A percentile compares a stretch with the other conserved stretches of the same genome.
Evolutionary conservation across 2,329 filamentous ascomycete genomes (phyloP).

Genomic region (Colletotrichum sp.): DNA sequence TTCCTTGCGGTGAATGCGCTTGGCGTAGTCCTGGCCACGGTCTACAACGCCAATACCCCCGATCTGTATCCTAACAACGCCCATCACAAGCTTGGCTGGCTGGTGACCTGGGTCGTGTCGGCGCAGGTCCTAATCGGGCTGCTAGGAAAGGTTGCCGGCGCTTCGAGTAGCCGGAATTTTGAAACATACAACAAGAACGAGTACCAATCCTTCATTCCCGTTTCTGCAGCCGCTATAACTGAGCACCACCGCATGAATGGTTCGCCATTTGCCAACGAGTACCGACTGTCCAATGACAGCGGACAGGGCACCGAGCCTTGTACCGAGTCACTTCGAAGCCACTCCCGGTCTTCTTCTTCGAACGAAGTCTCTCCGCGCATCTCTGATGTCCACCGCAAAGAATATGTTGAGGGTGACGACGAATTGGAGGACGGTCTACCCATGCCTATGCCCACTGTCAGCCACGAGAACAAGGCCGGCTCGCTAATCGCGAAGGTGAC

Average conservation of each 20-base stretch:
- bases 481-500: conserved; percentile 59
- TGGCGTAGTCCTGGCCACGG: conserved; percentile 67
- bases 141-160: conserved; percentile 63
- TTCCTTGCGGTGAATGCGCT: conserved; percentile 70
- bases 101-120: conserved; percentile 73
- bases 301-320: conserved; percentile 76
- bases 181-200: conserved; percentile 41
- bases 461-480: conserved; percentile 32
- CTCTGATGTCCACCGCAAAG: conserved; percentile 34
- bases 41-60: conserved; percentile 83
- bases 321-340: conserved; percentile 70
- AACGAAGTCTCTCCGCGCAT: conserved; percentile 42
- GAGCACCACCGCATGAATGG: conserved; percentile 49
- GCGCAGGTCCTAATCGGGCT: conserved; percentile 75
- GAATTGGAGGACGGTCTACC: conserved; percentile 36
- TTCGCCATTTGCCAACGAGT: conserved; percentile 27
- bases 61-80: conserved; percentile 87
- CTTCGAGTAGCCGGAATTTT: neutral
- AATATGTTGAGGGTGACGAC: conserved; percentile 56
- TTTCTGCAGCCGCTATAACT: conserved; percentile 61
- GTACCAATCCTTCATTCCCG: conserved; percentile 65
- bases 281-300: conserved; percentile 73
- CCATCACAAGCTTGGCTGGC: conserved; percentile 91
- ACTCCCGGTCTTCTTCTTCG: conserved; percentile 65
- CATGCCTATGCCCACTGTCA: conserved; percentile 49